Conservation (phyloP, 257 asterid genomes). For the Solanum piurae region DNA sequence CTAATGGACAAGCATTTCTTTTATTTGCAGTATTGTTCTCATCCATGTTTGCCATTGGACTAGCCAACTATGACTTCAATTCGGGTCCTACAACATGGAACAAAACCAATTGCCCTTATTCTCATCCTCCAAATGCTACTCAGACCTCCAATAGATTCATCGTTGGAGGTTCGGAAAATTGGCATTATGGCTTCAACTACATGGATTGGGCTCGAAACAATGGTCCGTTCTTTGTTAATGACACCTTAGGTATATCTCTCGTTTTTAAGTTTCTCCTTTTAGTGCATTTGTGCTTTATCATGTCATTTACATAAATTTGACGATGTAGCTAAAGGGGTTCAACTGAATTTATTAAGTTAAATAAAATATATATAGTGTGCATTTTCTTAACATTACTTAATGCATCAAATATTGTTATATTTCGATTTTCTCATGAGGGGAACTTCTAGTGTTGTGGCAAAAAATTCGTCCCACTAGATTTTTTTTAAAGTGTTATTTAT, state of each 20-base stretch:
- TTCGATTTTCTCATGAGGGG: no score
- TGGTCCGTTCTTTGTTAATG: background rate
- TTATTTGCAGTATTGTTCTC: background rate
- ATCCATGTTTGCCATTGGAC: background rate
- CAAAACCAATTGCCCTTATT: slow-evolving; percentile 20
- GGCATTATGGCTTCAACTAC: background rate
- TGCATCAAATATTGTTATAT: no score
- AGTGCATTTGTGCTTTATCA: background rate
- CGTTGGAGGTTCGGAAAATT: background rate
- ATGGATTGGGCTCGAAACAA: background rate
- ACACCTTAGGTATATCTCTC: slow-evolving; percentile 1
- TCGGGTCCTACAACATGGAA: slow-evolving; percentile 16
- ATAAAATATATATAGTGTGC: no score
- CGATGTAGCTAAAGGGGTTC: no score
- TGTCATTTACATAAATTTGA: background rate
- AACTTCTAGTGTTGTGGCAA: no score
- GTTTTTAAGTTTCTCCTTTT: no score
- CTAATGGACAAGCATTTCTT: background rate
- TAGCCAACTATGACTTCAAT: slow-evolving; percentile 20
- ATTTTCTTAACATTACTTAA: no score
- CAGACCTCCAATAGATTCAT: background rate
- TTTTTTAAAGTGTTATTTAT: no score
- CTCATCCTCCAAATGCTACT: slow-evolving; percentile 17
- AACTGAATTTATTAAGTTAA: no score
- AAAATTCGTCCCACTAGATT: no score